phyloP scores from a whole-genome alignment of 1,139 yeast species.

The Geotrichum carabidarum region DNA sequence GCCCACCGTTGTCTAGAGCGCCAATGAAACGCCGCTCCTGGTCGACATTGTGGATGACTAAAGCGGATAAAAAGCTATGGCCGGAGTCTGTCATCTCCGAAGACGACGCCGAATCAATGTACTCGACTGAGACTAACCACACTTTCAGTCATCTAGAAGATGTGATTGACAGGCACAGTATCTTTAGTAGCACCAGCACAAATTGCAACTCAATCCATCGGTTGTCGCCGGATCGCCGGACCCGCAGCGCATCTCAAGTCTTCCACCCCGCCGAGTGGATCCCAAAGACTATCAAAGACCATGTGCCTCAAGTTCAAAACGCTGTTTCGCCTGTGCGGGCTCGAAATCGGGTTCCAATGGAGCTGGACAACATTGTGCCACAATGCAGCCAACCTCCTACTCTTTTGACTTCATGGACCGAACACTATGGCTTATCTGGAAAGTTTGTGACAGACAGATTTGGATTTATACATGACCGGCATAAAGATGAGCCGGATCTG shows the following conservation, averaged over 20 bases:
- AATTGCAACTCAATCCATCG: not conserved
- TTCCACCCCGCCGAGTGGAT: slow-evolving; percentile 25
- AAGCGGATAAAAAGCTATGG: not conserved
- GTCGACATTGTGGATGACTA: not conserved
- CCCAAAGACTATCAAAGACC: slow-evolving; percentile 27
- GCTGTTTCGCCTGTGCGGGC: slow-evolving; percentile 21
- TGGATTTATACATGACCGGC: slow-evolving; percentile 44
- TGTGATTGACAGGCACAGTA: slow-evolving; percentile 6
- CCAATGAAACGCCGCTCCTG: slow-evolving; percentile 6
- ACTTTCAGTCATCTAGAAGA: slow-evolving; percentile 3
- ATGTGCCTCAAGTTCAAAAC: slow-evolving; percentile 27
- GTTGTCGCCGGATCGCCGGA: not conserved
- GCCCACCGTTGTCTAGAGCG: not conserved
- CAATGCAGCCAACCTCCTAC: slow-evolving; percentile 38
- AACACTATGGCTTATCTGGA: slow-evolving; percentile 29
- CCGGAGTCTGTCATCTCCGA: slow-evolving; percentile 7
- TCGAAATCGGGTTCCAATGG: slow-evolving; percentile 41
- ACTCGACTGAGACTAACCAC: slow-evolving; percentile 7
- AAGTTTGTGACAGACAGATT: slow-evolving; percentile 44
- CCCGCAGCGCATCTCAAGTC: slow-evolving; percentile 19
- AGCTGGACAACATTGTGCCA: slow-evolving; percentile 44
- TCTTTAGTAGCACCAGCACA: not conserved
- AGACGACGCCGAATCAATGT: slow-evolving; percentile 12
- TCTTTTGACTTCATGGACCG: slow-evolving; percentile 32
- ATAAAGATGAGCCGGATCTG: slow-evolving; percentile 6